A percentile compares a stretch with the other conserved stretches of the same genome.
These are phyloP conservation scores for Amborella trichopoda DNA, from an alignment of 164 flowering plant genomes.

Conservation along the genomic window DNA sequence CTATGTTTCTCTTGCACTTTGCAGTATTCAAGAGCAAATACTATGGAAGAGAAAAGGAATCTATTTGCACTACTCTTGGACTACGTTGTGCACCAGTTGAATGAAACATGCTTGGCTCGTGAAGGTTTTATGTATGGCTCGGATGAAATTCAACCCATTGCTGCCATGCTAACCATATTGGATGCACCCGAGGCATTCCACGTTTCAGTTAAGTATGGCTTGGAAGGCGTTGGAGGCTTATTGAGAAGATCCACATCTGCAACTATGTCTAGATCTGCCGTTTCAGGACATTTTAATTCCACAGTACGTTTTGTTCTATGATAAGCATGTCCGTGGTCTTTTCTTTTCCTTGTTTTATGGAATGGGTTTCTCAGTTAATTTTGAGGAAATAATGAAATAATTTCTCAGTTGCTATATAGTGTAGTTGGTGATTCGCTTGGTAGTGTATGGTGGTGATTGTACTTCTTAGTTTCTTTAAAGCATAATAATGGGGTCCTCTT, in stretches of 20 bases:
- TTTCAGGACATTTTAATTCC: conserved; percentile 45
- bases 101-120: conserved; percentile 42
- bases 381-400: no score
- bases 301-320: conserved; percentile 33
- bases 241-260: conserved; percentile 62
- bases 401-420: no score
- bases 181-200: conserved; percentile 95
- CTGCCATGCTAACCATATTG: conserved; percentile 55
- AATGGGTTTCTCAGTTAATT: no score
- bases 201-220: conserved; percentile 81
- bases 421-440: no score
- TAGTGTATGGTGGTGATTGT: no score
- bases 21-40: conserved; percentile 78
- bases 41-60: conserved; percentile 81
- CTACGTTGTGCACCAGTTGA: conserved; percentile 74
- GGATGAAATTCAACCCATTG: conserved; percentile 75
- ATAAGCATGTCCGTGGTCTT: no score
- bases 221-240: conserved; percentile 80
- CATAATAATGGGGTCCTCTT: no score
- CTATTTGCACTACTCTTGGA: conserved; percentile 78
- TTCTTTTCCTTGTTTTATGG: no score
- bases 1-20: conserved; percentile 5
- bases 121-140: conserved; percentile 60
- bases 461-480: no score
- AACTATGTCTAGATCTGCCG: conserved; percentile 58